Conservation (phyloP, 78 protist species). For the Polysphondylium violaceum region DNA sequence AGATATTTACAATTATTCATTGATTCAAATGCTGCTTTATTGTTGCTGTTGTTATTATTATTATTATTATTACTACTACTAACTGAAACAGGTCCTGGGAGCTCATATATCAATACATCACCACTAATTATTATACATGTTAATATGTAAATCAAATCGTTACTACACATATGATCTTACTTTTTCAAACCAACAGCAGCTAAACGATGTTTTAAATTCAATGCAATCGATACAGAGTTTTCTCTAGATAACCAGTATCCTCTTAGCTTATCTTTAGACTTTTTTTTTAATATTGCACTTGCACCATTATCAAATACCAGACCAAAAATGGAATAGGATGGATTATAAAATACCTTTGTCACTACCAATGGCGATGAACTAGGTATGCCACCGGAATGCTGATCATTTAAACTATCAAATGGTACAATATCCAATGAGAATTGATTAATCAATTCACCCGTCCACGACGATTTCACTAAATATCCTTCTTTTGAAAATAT, state of each 20-base stretch:
- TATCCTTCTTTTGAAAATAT: conserved; percentile 71
- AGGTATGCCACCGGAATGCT: neutral
- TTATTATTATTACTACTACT: neutral
- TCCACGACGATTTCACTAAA: conserved; percentile 59
- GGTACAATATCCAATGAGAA: conserved; percentile 68
- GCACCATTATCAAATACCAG: conserved; percentile 54
- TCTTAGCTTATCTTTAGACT: conserved; percentile 44
- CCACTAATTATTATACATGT: conserved; percentile 50
- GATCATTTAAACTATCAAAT: conserved; percentile 29
- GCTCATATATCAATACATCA: conserved; percentile 50
- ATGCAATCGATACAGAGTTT: conserved; percentile 39
- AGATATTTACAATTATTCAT: conserved; percentile 17
- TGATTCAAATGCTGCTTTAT: neutral
- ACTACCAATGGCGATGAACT: conserved; percentile 24
- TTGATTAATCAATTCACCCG: conserved; percentile 75
- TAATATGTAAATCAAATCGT: neutral
- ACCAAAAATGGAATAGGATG: conserved; percentile 48
- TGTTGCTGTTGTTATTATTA: conserved; percentile 10
- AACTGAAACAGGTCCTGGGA: conserved; percentile 54
- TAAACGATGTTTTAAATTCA: conserved; percentile 52
- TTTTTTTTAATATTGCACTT: conserved; percentile 53
- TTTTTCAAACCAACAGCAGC: conserved; percentile 77
- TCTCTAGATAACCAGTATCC: conserved; percentile 45
- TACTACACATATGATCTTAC: conserved; percentile 23
- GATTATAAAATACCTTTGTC: conserved; percentile 31